Evolutionary conservation across 2,329 filamentous ascomycete genomes (phyloP), one percentile per base, ranked within the genome.

Genomic region (Endoconidiophora polonica): DNA sequence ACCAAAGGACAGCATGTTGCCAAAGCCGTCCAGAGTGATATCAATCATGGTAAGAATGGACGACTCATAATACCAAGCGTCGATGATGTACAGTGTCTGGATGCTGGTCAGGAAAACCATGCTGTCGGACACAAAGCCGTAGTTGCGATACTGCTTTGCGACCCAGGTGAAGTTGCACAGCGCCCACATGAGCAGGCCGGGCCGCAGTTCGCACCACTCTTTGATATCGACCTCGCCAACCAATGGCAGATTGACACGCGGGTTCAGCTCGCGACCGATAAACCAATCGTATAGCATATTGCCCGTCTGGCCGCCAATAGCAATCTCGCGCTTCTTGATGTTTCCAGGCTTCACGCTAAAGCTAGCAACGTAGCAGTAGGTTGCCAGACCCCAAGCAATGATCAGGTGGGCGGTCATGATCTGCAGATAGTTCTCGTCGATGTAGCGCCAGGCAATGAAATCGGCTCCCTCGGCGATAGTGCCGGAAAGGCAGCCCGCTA

Each of bases 201-300:
- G 90, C n/a, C 90, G 80, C 59, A 95, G 72, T 66, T 96, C 90
- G 64, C 83, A 83, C 64, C 81, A 95, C 54, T 81, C 73, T 66
- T 95, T 95, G 65, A 96, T 82, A 60, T 96, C 90, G 46, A 95
- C 73, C 58, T 86, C 83, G 52, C 86, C 86, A 55, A 94, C 72
- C 45, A 93, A 63, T 2, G 87, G 87, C 22, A 94, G 67, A 0
- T 73, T 77, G 53, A 93, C 65, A 45, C 88, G 85, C 2, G 90
- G 90, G 66, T 96, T 96, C 54, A 96, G 78, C 65, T 96, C 90
- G 24, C 90, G 84, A 18, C 90, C 90, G 56, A 96, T 95, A 67
- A 87, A 96, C 79, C 86, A 96, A 65, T 96, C 90, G 63, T 96
- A 95, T 37, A 95, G 66, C 55, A 86, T 68, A 64, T 94, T 95